Conservation (phyloP, 257 asterid genomes). For the Scutellaria baicalensis region DNA sequence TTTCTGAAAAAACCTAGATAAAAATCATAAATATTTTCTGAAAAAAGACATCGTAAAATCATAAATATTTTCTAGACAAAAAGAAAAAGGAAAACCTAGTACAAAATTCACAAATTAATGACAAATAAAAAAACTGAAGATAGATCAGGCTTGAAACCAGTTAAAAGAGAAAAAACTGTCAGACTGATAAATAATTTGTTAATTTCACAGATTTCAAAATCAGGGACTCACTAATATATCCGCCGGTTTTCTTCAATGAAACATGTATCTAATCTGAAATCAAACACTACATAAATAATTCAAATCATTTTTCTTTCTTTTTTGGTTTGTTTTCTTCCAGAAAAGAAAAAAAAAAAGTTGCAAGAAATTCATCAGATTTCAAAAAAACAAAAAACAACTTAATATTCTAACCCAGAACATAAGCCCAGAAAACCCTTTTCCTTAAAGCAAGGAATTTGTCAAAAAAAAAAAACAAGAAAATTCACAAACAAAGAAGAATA, state of each 20-base stretch:
- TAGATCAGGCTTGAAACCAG: conserved; percentile 28
- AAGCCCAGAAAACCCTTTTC: neutral
- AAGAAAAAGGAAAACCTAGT: neutral
- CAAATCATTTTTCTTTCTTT: neutral
- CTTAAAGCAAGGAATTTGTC: neutral
- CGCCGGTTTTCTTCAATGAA: neutral
- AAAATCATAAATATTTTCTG: too few species aligned
- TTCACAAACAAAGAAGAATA: neutral
- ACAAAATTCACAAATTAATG: neutral
- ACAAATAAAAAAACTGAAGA: neutral
- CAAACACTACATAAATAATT: neutral
- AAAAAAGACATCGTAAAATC: too few species aligned
- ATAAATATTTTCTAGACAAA: neutral
- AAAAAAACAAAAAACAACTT: neutral
- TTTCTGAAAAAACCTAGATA: neutral
- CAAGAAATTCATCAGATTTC: neutral
- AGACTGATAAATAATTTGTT: conserved; percentile 13
- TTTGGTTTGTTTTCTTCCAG: too few species aligned
- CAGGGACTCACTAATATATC: neutral
- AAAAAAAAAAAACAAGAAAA: neutral
- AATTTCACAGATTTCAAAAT: conserved; percentile 12
- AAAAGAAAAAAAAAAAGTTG: too few species aligned
- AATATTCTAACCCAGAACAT: neutral
- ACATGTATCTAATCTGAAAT: neutral
- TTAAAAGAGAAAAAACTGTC: conserved; percentile 11